These are phyloP conservation scores for Phytophthora multivora DNA, from an alignment of 352 stramenopile genomes.

Conservation along the genomic window DNA sequence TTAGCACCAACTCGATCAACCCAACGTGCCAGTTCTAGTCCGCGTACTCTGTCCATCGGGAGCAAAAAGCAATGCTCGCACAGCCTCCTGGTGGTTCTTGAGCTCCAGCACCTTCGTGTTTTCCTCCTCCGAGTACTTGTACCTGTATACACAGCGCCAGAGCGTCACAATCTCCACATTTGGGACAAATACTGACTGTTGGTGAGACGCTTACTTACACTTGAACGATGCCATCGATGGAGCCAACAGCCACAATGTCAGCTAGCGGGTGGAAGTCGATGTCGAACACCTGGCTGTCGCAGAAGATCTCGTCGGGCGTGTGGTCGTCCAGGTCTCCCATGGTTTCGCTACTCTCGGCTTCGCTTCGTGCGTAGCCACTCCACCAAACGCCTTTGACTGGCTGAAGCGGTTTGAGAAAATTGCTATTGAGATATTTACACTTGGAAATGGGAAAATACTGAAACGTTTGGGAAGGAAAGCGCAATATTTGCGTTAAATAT, in stretches of 20 bases:
- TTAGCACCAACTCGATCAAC: constrained; percentile 11
- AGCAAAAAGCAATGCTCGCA: constrained; percentile 70
- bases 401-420: constrained; percentile 1
- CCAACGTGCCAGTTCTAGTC: background rate
- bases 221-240: constrained; percentile 83
- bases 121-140: constrained; percentile 78
- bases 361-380: constrained; percentile 1
- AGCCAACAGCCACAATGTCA: constrained; percentile 75
- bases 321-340: constrained; percentile 78
- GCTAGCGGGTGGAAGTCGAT: constrained; percentile 84
- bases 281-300: constrained; percentile 80
- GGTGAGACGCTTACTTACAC: constrained; percentile 60
- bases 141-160: constrained; percentile 38
- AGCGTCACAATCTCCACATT: constrained; percentile 5
- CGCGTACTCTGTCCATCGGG: constrained; percentile 77
- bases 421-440: too few relatives aligned
- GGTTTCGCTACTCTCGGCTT: constrained; percentile 1
- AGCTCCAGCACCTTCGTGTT: constrained; percentile 78
- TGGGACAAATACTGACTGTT: background rate
- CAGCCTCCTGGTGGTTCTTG: constrained; percentile 77
- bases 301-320: constrained; percentile 79
- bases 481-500: background rate
- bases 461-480: background rate
- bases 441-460: too few relatives aligned
- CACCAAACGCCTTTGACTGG: constrained; percentile 19